Conservation (phyloP, 2,329 filamentous ascomycete species). For the Fusarium piperis region DNA sequence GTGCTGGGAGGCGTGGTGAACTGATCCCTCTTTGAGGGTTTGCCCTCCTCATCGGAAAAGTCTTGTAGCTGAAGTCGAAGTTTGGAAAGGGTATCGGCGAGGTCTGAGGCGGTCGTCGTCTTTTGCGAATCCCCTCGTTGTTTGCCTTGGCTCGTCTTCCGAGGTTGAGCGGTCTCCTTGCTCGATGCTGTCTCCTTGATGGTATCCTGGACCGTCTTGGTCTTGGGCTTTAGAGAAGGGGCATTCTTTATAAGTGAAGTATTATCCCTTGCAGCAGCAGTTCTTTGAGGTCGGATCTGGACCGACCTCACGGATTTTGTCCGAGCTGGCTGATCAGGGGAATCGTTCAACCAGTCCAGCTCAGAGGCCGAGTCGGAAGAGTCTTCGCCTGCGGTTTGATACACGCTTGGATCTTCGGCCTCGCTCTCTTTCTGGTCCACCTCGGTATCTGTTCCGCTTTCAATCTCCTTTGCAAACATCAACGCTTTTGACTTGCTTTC, state of each 20-base stretch:
- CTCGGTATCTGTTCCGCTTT: slow-evolving; percentile 15
- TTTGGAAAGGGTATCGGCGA: slow-evolving; percentile 38
- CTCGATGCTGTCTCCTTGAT: neutral
- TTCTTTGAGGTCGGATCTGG: neutral
- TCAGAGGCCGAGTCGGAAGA: slow-evolving; percentile 32
- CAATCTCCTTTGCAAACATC: slow-evolving; percentile 16
- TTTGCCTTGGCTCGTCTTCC: slow-evolving; percentile 7
- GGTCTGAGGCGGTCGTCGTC: slow-evolving; percentile 30
- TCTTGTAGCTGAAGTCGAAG: slow-evolving; percentile 37
- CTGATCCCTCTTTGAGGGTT: slow-evolving; percentile 4
- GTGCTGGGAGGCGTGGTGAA: slow-evolving; percentile 37
- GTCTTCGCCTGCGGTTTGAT: slow-evolving; percentile 37
- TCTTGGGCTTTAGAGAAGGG: slow-evolving; percentile 8
- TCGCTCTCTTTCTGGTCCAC: slow-evolving; percentile 4
- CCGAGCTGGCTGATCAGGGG: slow-evolving; percentile 5
- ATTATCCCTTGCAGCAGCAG: neutral
- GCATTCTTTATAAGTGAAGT: slow-evolving; percentile 2
- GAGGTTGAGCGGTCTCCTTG: neutral
- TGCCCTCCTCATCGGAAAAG: slow-evolving; percentile 37
- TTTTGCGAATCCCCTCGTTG: neutral
- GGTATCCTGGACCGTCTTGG: neutral
- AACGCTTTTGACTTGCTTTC: slow-evolving; percentile 16
- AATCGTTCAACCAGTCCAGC: slow-evolving; percentile 26
- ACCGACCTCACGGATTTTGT: neutral
- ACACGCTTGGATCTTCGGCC: slow-evolving; percentile 38